Base-by-base conservation (phyloP, 2,329 filamentous ascomycete genomes). In the Penicillium sp. region DNA sequence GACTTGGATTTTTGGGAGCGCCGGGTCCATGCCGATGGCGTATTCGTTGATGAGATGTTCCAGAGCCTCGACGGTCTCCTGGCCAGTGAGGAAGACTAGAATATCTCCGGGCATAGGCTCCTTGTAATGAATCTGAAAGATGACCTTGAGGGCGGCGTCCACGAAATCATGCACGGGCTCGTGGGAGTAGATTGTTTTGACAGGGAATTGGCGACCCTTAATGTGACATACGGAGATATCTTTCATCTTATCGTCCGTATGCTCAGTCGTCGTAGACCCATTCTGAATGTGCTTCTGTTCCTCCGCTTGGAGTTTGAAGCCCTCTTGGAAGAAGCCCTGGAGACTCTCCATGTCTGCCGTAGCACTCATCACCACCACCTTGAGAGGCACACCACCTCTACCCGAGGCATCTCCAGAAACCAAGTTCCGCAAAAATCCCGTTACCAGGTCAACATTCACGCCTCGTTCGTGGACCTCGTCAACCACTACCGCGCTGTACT, bases 401-500 rank as follows among this genome's bases (percentile, higher is more conserved):
- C 85, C 85, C 37, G 82, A 78, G 30, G 83, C 81, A 27, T 70
- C 70, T 3, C 73, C 74, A 21, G 79, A 77, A 1, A 94, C 75
- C 40, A 97, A 83, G 54, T 89, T 87, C 66, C 90, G 90, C 55
- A 99, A 69, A 59, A 99, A 97, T 0, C 94, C 94, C 21, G 95
- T 79, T 8, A 97, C 80, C 21, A 99, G 75, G 74, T 99, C 94
- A 7, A 97, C 93, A 68, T 97, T 95, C 18, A 97, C 84, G 60
- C 92, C 96, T 62, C 94, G 82, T 75, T 99, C 94, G 75, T 99
- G 94, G 10, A 99, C 94, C 71, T 99, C 94, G 72, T 99, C 94
- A 7, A 99, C 90, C 15, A 99, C 82, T 0, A 99, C 81, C 3
- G 88, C 91, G 64, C 91, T 96, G 68, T 99, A 99, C 67, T 90